These are phyloP conservation scores for Geranium rotundifolium DNA, from an alignment of 345 rosid species.

Conservation along the genomic window DNA sequence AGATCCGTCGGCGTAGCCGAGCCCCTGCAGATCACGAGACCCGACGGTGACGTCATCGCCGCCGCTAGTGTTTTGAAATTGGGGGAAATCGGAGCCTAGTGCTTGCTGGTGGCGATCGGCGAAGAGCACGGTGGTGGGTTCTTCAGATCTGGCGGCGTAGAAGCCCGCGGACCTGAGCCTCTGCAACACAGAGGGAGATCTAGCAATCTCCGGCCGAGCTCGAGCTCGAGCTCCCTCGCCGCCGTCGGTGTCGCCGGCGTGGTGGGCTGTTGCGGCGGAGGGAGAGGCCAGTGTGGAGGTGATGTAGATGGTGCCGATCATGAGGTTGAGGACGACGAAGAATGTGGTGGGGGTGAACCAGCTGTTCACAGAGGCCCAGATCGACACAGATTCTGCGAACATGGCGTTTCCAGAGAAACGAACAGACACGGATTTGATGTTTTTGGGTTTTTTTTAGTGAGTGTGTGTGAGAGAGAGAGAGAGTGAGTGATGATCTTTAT, in stretches of 20 bases:
- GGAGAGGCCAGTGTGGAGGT: constrained; percentile 7
- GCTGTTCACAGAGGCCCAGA: constrained; percentile 9
- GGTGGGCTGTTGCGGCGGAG: neutral
- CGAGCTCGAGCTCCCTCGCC: too few species aligned
- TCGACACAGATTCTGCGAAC: constrained; percentile 5
- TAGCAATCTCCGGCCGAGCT: neutral
- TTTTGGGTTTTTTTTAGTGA: too few species aligned
- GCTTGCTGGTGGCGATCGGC: too few species aligned
- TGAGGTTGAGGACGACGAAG: constrained; percentile 16
- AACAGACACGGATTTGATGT: too few species aligned
- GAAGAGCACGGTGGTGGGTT: too few species aligned
- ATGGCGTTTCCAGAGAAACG: constrained; percentile 3
- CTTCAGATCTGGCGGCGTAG: neutral
- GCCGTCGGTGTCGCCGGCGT: neutral
- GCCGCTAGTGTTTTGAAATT: too few species aligned
- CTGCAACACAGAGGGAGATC: constrained; percentile 2
- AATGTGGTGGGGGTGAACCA: constrained; percentile 8
- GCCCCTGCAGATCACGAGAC: too few species aligned
- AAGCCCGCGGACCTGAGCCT: neutral
- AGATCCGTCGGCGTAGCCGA: too few species aligned
- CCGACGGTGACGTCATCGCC: too few species aligned
- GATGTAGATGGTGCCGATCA: constrained; percentile 12
- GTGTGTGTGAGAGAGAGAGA: too few species aligned
- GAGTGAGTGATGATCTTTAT: too few species aligned
- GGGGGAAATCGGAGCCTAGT: too few species aligned